phyloP scores from a whole-genome alignment of 768 basidiomycete genomes.

The Trametes maxima region DNA sequence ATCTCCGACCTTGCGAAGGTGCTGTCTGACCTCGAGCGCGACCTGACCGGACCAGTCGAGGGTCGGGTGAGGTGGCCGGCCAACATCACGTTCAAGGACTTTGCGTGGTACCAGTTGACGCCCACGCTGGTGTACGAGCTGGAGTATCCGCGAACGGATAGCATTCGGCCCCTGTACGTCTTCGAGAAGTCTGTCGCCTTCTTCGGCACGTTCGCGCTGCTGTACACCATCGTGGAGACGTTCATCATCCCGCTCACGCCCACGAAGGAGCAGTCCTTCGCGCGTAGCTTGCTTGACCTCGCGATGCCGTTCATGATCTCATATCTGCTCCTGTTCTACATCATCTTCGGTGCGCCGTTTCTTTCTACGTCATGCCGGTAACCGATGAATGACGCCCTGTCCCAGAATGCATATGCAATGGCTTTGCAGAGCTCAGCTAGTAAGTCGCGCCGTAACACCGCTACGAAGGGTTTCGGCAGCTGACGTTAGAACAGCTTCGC shows the following conservation, averaged over 20 bases:
- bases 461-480: neutral
- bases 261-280: constrained; percentile 66
- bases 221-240: constrained; percentile 91
- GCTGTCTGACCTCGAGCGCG: constrained; percentile 73
- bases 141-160: constrained; percentile 90
- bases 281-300: constrained; percentile 79
- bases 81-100: constrained; percentile 82
- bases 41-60: constrained; percentile 75
- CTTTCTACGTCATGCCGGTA: constrained; percentile 8
- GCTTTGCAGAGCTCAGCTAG: constrained; percentile 91
- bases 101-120: constrained; percentile 81
- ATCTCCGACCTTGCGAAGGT: constrained; percentile 74
- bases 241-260: constrained; percentile 89
- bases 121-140: constrained; percentile 96
- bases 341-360: constrained; percentile 66
- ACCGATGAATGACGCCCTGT: neutral
- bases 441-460: constrained; percentile 38
- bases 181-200: constrained; percentile 76
- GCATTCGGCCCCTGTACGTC: constrained; percentile 79
- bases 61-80: constrained; percentile 75
- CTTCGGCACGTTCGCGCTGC: constrained; percentile 93
- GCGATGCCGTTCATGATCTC: constrained; percentile 93
- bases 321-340: constrained; percentile 84
- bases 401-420: constrained; percentile 94
- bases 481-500: constrained; percentile 66